Conservation (phyloP, 1,284 basidiomycete species). For the Xanthoconium separans region DNA sequence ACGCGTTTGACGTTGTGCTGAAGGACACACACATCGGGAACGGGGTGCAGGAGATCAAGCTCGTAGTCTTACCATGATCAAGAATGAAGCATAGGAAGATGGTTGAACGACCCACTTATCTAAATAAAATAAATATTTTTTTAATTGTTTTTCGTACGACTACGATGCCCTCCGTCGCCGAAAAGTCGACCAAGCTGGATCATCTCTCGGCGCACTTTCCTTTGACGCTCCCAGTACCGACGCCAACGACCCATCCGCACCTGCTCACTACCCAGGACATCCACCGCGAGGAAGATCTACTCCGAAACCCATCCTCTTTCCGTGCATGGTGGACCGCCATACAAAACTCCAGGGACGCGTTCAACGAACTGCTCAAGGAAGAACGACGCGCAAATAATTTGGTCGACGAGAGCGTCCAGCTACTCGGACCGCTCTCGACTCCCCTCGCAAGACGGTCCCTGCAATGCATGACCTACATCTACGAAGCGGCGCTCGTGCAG, state of each 20-base stretch:
- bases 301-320: slow-evolving; percentile 89
- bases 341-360: slow-evolving; percentile 69
- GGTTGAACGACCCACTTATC: no score
- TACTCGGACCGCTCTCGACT: slow-evolving; percentile 76
- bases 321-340: slow-evolving; percentile 92
- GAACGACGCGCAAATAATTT: slow-evolving; percentile 46
- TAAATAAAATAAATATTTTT: neutral
- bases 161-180: slow-evolving; percentile 55
- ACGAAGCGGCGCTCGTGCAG: slow-evolving; percentile 87
- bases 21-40: slow-evolving; percentile 2
- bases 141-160: neutral
- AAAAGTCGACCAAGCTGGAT: slow-evolving; percentile 46
- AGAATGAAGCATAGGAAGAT: neutral
- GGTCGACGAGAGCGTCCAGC: slow-evolving; percentile 45
- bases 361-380: slow-evolving; percentile 54
- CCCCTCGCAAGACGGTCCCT: slow-evolving; percentile 72
- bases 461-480: slow-evolving; percentile 85
- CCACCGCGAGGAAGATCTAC: slow-evolving; percentile 92
- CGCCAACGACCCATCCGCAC: slow-evolving; percentile 73
- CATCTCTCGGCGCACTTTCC: slow-evolving; percentile 68
- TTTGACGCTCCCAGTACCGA: slow-evolving; percentile 82
- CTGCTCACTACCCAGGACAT: slow-evolving; percentile 80
- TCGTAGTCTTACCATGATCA: slow-evolving; percentile 26
- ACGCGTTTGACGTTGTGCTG: slow-evolving; percentile 82
- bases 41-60: neutral